Evolutionary conservation across 257 asterid species (phyloP), one percentile per base, ranked within the genome.

Genomic region (Solanum pinnatisectum): DNA sequence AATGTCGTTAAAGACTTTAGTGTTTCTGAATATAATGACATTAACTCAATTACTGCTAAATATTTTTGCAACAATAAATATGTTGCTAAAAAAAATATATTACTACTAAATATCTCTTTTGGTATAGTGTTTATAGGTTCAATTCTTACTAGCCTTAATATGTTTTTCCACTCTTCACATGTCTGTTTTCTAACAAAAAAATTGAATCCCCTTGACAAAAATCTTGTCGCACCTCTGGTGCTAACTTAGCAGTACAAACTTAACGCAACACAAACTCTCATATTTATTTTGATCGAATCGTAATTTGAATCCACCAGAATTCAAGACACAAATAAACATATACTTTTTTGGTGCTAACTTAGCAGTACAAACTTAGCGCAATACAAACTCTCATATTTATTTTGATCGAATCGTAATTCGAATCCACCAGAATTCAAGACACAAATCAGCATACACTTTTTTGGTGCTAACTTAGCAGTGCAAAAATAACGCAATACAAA

Each of bases 1-100:
- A 52, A 52, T 0, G 1, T 52, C 9, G 3, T 2, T 52, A 16
- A 16, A 16, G 1, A 16, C 1, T 16, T 16, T 52, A 52, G 23
- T 3, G 0, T 5, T 8, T 52, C 0, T 16, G 1, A 6, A 16
- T 52, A 0, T 52, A 52, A 5, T 44, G 2, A 44, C 5, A 44
- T 44, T 44, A 49, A 52, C 10, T 2, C 60, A 52, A 5, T 52
- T 52, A 16, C 23, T 6, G 23, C 23, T 52, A 52, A 52, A 16
- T 52, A 52, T 16, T 52, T 16, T 6, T 52, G 8, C 3, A 16
- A 52, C 3, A 52, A 16, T 52, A 16, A 52, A 52, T 6, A 16
- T 52, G 0, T 16, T 3, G 9, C 1, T 16, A 16, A 52, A 52
- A 52, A 52, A 3, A 52, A 5, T 52, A 52, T 52, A 52, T 52